Evolutionary conservation across 2,329 filamentous ascomycete species (phyloP).

Genomic region (Gnomoniopsis smithogilvyi): DNA sequence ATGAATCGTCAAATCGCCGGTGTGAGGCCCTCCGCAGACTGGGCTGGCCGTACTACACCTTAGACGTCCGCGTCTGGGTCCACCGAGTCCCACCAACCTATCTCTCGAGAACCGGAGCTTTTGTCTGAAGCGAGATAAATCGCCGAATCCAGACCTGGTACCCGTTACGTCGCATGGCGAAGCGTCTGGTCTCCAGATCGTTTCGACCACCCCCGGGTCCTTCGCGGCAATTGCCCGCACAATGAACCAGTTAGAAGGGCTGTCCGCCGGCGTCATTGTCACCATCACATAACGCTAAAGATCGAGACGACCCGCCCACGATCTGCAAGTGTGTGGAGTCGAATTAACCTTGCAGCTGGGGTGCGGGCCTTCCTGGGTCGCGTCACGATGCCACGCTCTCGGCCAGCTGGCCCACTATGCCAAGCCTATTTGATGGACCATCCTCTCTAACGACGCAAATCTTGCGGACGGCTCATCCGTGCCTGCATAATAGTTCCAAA

Average conservation of each 20-base stretch:
- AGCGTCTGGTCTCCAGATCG: not conserved
- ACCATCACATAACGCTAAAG: not conserved
- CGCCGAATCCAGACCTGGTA: not conserved
- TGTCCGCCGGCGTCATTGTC: not conserved
- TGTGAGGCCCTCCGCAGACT: not conserved
- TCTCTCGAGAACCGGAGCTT: not conserved
- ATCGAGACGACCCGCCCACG: not conserved
- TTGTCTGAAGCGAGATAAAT: not conserved
- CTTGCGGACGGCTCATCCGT: no score
- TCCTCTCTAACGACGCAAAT: not conserved
- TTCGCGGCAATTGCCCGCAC: not conserved
- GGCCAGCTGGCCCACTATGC: no score
- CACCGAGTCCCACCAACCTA: not conserved
- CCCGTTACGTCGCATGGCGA: not conserved
- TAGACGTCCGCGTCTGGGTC: not conserved
- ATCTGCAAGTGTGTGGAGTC: not conserved
- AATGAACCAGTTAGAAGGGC: no score
- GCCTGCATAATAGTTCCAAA: no score
- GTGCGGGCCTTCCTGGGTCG: not conserved
- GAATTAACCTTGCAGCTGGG: not conserved
- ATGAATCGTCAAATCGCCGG: not conserved
- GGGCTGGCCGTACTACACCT: no score
- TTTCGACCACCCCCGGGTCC: not conserved
- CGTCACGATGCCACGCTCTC: not conserved
- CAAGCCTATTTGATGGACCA: not conserved